Percentiles rank a stretch among this genome's conserved stretches.
Conservation (phyloP, 1,284 basidiomycete species). For the Rhodotorula sp. region DNA sequence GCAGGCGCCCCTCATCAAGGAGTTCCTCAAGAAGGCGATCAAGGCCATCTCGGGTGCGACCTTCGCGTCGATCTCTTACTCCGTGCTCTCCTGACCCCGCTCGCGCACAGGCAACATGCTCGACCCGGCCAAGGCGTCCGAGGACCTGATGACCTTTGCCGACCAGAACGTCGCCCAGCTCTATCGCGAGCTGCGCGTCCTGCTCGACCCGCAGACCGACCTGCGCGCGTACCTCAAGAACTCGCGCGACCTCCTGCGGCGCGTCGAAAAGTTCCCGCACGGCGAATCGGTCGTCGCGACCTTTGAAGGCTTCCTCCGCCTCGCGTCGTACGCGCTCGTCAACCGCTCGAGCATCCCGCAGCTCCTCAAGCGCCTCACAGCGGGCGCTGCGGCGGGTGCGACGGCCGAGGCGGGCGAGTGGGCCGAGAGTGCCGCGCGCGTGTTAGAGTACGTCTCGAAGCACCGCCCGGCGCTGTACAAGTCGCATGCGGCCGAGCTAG, state of each 20-base stretch:
- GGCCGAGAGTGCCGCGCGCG: slow-evolving; percentile 45
- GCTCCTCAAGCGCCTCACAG: slow-evolving; percentile 61
- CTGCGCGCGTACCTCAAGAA: slow-evolving; percentile 78
- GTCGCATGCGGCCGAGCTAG: slow-evolving; percentile 71
- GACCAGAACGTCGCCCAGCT: slow-evolving; percentile 80
- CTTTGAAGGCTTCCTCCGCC: slow-evolving; percentile 70
- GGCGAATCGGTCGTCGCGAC: slow-evolving; percentile 57
- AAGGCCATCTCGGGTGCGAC: slow-evolving; percentile 64
- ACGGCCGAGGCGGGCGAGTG: slow-evolving; percentile 25
- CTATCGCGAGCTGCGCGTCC: slow-evolving; percentile 78
- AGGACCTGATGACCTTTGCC: slow-evolving; percentile 81
- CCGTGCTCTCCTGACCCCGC: not conserved
- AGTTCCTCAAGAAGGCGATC: slow-evolving; percentile 47
- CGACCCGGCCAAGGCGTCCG: slow-evolving; percentile 70
- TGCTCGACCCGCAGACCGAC: slow-evolving; percentile 80
- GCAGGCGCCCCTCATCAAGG: slow-evolving; percentile 55
- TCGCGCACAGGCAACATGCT: slow-evolving; percentile 58
- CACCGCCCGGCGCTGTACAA: slow-evolving; percentile 72
- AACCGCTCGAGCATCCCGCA: slow-evolving; percentile 84
- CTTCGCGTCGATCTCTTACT: not conserved
- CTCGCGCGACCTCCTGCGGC: slow-evolving; percentile 72
- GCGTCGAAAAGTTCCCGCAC: slow-evolving; percentile 65
- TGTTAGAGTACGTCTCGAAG: slow-evolving; percentile 68
- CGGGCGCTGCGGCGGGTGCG: not conserved
- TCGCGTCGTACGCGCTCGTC: slow-evolving; percentile 69